These are phyloP conservation scores for Inga leiocalycina DNA, from an alignment of 306 rosid species.

Conservation along the genomic window DNA sequence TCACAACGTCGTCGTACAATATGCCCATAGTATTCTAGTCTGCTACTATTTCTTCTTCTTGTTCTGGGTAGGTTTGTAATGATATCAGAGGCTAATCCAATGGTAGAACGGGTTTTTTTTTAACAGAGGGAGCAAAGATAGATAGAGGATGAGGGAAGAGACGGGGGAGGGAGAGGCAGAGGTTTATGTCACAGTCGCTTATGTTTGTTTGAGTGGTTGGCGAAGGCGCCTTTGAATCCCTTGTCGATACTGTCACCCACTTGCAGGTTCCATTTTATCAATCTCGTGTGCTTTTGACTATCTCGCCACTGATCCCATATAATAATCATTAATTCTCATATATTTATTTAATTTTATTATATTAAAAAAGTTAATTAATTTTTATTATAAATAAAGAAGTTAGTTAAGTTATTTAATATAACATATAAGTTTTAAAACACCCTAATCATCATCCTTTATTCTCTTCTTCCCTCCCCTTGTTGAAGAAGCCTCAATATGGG, in stretches of 20 bases:
- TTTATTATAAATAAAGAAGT: too few species aligned
- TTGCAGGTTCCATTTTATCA: background rate
- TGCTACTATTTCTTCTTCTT: background rate
- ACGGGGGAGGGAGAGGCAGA: background rate
- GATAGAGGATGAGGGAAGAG: background rate
- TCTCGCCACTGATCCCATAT: background rate
- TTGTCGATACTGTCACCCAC: constrained; percentile 8
- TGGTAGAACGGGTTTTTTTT: background rate
- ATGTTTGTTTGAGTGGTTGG: background rate
- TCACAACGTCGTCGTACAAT: constrained; percentile 76
- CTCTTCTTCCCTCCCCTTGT: too few species aligned
- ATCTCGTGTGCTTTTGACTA: background rate
- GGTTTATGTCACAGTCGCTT: background rate
- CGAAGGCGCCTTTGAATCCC: constrained; percentile 3
- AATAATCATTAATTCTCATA: too few species aligned
- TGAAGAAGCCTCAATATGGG: too few species aligned
- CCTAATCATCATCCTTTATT: too few species aligned
- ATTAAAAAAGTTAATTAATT: too few species aligned
- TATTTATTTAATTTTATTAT: too few species aligned
- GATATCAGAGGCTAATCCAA: background rate
- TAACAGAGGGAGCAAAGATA: background rate
- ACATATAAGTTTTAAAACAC: too few species aligned
- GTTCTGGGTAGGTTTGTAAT: background rate
- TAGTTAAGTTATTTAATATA: too few species aligned
- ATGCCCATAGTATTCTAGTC: constrained; percentile 61